These are phyloP conservation scores for Diaporthe longicolla DNA, from an alignment of 2,329 filamentous ascomycete genomes.

Conservation along the genomic window DNA sequence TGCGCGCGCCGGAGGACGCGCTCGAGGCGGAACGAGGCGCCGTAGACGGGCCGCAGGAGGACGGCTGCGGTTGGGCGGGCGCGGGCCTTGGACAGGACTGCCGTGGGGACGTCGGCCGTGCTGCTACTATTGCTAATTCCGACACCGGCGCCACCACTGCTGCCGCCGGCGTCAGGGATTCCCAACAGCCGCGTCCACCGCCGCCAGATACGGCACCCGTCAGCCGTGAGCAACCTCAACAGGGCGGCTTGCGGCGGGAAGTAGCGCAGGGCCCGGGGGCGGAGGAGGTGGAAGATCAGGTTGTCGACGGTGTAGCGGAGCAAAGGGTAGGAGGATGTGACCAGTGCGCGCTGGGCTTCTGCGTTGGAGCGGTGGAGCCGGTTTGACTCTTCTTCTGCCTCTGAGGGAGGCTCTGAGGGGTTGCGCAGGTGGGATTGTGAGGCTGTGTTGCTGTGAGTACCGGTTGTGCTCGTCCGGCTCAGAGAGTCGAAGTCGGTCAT, in stretches of 20 bases:
- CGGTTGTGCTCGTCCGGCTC: constrained; percentile 41
- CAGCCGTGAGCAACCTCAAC: constrained; percentile 45
- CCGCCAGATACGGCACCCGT: constrained; percentile 51
- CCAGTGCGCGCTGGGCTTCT: constrained; percentile 48
- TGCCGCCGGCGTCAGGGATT: constrained; percentile 8
- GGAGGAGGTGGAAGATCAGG: constrained; percentile 52
- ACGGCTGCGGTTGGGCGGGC: constrained; percentile 39
- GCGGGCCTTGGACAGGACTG: constrained; percentile 44
- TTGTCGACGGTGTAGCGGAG: constrained; percentile 52
- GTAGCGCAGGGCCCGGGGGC: constrained; percentile 49
- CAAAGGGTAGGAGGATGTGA: constrained; percentile 51
- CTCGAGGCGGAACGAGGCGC: constrained; percentile 49
- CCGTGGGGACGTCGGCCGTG: constrained; percentile 42
- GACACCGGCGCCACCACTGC: not conserved
- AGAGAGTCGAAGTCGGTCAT: constrained; percentile 52
- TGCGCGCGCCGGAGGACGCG: constrained; percentile 49
- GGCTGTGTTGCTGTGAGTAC: not conserved
- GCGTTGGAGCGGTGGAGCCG: constrained; percentile 42
- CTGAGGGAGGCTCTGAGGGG: not conserved
- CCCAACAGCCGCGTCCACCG: constrained; percentile 52
- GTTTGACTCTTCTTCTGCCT: constrained; percentile 5
- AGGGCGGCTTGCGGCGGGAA: constrained; percentile 51
- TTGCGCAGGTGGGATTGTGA: not conserved
- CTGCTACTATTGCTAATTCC: not conserved
- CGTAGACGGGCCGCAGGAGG: constrained; percentile 50